phyloP scores from a whole-genome alignment of 768 basidiomycete genomes.

The Chalciporus pseudorubinellus region DNA sequence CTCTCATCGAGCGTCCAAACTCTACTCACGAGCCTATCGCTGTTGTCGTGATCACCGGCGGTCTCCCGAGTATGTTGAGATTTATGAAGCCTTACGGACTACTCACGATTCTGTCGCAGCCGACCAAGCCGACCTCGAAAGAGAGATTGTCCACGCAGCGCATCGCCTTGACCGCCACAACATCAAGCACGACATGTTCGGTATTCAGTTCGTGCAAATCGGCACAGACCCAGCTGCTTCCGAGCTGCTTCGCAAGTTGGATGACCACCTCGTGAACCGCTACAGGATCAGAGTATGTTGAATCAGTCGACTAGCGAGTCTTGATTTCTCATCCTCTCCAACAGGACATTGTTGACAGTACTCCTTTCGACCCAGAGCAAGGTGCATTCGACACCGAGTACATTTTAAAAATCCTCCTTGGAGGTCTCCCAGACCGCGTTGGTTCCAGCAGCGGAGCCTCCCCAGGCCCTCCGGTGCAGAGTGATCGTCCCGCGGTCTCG shows the following conservation, averaged over 20 bases:
- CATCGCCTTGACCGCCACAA: too few relatives aligned
- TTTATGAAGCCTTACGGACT: too few relatives aligned
- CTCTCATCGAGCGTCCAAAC: too few relatives aligned
- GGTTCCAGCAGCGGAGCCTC: slow-evolving; percentile 6
- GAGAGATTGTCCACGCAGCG: slow-evolving; percentile 34
- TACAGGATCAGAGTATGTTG: slow-evolving; percentile 32
- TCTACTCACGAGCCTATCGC: too few relatives aligned
- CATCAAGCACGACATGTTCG: slow-evolving; percentile 37
- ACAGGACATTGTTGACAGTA: slow-evolving; percentile 49
- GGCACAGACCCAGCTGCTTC: slow-evolving; percentile 38
- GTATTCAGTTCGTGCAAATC: slow-evolving; percentile 48
- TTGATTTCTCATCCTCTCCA: not conserved
- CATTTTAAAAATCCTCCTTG: slow-evolving; percentile 35
- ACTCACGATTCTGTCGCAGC: too few relatives aligned
- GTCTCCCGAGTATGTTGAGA: slow-evolving; percentile 37
- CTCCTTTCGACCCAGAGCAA: slow-evolving; percentile 34
- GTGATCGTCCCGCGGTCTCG: slow-evolving; percentile 10
- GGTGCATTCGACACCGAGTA: slow-evolving; percentile 34
- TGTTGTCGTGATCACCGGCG: too few relatives aligned
- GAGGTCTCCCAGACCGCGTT: slow-evolving; percentile 19
- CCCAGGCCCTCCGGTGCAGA: not conserved
- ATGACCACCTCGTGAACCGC: slow-evolving; percentile 34
- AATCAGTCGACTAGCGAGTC: not conserved
- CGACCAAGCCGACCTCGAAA: too few relatives aligned
- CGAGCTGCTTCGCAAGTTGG: slow-evolving; percentile 38